Evolutionary conservation across 257 asterid species (phyloP).

Genomic region (Agastache rugosa): DNA sequence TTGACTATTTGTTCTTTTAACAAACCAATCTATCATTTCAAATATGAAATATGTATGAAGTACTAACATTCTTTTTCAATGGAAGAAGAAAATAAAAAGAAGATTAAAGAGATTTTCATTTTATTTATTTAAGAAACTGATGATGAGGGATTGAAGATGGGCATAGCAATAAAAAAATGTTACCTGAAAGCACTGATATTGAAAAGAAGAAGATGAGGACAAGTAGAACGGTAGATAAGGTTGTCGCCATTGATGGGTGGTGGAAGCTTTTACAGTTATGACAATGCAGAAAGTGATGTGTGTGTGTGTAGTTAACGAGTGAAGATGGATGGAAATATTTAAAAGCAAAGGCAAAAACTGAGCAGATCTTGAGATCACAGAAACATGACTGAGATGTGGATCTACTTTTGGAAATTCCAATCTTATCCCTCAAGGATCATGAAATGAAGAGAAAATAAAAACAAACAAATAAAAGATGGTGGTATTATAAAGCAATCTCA

Average conservation of each 20-base stretch:
- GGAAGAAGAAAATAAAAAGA: no score
- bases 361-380: slow-evolving; percentile 37
- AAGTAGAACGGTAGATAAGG: slow-evolving; percentile 36
- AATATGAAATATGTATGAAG: neutral
- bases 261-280: slow-evolving; percentile 8
- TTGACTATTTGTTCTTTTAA: neutral
- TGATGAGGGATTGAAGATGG: no score
- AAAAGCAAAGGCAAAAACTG: slow-evolving; percentile 27
- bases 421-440: slow-evolving; percentile 26
- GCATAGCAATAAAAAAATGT: neutral
- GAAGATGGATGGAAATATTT: slow-evolving; percentile 14
- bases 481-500: no score
- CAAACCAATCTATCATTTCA: neutral
- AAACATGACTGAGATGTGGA: slow-evolving; percentile 36
- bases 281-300: slow-evolving; percentile 4
- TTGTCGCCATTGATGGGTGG: slow-evolving; percentile 30
- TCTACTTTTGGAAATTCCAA: slow-evolving; percentile 34
- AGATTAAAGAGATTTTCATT: neutral
- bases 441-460: neutral
- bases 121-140: neutral
- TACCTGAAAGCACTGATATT: slow-evolving; percentile 50
- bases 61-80: neutral
- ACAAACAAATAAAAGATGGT: neutral
- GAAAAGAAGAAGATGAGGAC: slow-evolving; percentile 38
- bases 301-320: neutral